Base-by-base conservation (phyloP, 176 grass and related monocot genomes). In the Dendrocalamus sinicus region DNA sequence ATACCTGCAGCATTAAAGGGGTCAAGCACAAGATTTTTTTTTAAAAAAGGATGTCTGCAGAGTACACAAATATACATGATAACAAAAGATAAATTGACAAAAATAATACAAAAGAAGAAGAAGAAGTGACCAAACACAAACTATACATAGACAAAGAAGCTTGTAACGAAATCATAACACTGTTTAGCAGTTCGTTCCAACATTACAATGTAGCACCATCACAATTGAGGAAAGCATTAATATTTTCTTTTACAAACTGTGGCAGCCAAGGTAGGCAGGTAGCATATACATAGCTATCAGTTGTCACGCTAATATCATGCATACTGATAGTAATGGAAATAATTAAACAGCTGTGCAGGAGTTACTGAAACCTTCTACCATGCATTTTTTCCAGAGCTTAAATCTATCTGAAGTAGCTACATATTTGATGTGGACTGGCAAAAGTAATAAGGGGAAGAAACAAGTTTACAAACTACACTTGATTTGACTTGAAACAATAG, bases 1-100 rank as follows among this genome's bases (percentile, higher is more conserved):
- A 92, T 91, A 98, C 80, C 93, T 98, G 57, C 47, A 70, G 61
- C 52, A 85, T 75, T 88, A 13, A 86, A 78, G 20, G 26, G 52
- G 73, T 86, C 22, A 86, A 22, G 13, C n/a, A 80, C 59, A 75
- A 68, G 51, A 30, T 30, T 30, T 10, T 9, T 47, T 43, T 43
- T 43, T 75, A 35, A 76, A 69, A 75, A 67, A 44, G 43, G 24
- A 4, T 67, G 26, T 23, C 5, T n/a, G 51, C 73, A 79, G 24
- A 30, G 71, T 51, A 50, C 52, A 72, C 50, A 86, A 78, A 69
- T 76, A 83, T 44, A 53, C 66, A 80, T 71, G 1, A 82, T 47
- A 76, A 76, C 10, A 84, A 43, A 87, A 53, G 60, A 76, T 58
- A 64, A 43, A 53, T n/a, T 60, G 37, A 46, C 32, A 50, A 13